Evolutionary conservation across 495 filamentous ascomycete genomes (phyloP).

Genomic region (Oleoguttula mirabilis): DNA sequence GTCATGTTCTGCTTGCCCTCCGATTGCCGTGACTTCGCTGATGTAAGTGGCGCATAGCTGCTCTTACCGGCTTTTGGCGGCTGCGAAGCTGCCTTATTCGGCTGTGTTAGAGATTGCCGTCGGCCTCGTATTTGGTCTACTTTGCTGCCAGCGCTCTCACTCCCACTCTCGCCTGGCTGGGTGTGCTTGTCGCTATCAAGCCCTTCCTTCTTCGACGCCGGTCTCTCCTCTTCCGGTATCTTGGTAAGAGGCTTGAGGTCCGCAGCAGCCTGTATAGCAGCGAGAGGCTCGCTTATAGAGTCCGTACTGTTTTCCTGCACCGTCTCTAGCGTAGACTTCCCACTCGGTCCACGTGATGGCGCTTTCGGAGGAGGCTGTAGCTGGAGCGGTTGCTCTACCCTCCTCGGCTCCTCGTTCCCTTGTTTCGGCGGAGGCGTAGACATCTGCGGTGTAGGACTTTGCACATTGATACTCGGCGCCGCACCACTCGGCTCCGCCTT

Average conservation of each 20-base stretch:
- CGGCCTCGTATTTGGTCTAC: constrained; percentile 27
- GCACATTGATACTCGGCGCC: constrained; percentile 42
- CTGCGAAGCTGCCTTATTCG: constrained; percentile 22
- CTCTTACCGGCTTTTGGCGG: constrained; percentile 24
- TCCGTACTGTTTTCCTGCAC: constrained; percentile 77
- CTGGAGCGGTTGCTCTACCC: constrained; percentile 47
- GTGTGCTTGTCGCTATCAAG: constrained; percentile 19
- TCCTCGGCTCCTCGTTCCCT: constrained; percentile 39
- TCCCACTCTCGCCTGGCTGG: constrained; percentile 42
- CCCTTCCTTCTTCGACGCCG: constrained; percentile 32
- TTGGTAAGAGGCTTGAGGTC: constrained; percentile 18
- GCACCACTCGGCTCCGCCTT: constrained; percentile 20
- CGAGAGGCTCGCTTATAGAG: constrained; percentile 11
- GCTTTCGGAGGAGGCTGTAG: constrained; percentile 19
- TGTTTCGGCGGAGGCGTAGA: constrained; percentile 41
- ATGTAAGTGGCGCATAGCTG: constrained; percentile 28
- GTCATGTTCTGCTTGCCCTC: constrained; percentile 89
- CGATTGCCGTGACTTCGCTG: constrained; percentile 42
- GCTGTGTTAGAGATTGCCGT: constrained; percentile 11
- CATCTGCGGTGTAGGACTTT: constrained; percentile 39
- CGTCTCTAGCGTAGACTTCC: constrained; percentile 68
- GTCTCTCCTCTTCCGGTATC: constrained; percentile 38
- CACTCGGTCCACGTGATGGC: constrained; percentile 48
- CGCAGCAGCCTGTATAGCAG: constrained; percentile 14
- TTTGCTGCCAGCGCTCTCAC: constrained; percentile 44